A percentile compares a stretch with the other conserved stretches of the same genome.
phyloP scores from a whole-genome alignment of 2,329 filamentous ascomycete species.

The Apiospora marii region DNA sequence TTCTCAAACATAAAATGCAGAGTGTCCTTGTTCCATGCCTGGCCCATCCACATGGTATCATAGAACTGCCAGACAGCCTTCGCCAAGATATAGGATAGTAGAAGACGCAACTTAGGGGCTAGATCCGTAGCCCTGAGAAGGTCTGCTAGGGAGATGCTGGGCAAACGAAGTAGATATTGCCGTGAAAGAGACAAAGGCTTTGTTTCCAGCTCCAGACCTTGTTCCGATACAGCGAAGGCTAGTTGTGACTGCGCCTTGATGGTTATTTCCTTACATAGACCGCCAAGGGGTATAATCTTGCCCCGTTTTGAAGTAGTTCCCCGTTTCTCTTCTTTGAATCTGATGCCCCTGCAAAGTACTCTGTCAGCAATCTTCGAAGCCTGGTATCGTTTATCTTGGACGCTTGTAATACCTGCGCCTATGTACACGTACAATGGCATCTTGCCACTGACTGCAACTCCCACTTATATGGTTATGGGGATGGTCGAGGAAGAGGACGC shows the following conservation, averaged over 20 bases:
- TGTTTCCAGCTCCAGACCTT: not conserved
- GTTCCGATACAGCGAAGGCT: not conserved
- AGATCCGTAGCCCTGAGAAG: too few relatives aligned
- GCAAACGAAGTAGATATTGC: not conserved
- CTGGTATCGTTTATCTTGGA: too few relatives aligned
- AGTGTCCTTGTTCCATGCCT: not conserved
- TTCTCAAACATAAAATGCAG: not conserved
- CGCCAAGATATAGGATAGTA: constrained; percentile 21
- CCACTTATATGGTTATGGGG: constrained; percentile 9
- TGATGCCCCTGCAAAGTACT: not conserved
- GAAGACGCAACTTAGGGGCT: too few relatives aligned
- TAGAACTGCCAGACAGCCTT: constrained; percentile 31
- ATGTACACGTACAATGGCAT: constrained; percentile 4
- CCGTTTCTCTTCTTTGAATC: not conserved
- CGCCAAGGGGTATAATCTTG: not conserved
- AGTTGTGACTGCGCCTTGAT: not conserved
- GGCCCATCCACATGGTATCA: constrained; percentile 28
- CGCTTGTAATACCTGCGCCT: not conserved
- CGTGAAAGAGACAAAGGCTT: not conserved
- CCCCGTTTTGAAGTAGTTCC: not conserved
- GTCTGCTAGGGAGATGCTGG: not conserved
- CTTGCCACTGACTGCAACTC: not conserved
- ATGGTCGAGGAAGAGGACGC: constrained; percentile 18
- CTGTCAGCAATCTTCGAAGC: too few relatives aligned
- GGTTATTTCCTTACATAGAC: not conserved